Evolutionary conservation across 2,329 filamentous ascomycete species (phyloP).

Genomic region (Penicillium digitatum): DNA sequence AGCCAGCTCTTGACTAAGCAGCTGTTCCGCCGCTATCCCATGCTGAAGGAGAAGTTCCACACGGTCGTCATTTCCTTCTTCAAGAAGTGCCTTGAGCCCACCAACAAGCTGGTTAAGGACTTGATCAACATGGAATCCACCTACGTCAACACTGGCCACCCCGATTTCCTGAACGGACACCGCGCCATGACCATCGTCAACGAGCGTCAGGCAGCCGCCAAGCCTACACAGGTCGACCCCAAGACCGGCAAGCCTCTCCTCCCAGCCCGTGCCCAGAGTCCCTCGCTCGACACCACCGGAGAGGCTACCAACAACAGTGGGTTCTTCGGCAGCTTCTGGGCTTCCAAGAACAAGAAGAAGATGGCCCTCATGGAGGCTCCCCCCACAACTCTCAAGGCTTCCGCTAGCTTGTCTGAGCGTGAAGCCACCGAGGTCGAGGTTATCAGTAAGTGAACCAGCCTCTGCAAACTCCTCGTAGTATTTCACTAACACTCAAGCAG

Average conservation of each 20-base stretch:
- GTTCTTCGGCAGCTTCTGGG: constrained; percentile 98
- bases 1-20: constrained; percentile 83
- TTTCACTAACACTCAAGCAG: constrained; percentile 44
- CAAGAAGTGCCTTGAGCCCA: constrained; percentile 97
- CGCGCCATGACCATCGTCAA: constrained; percentile 97
- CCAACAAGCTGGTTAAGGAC: constrained; percentile 92
- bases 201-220: constrained; percentile 73
- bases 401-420: constrained; percentile 86
- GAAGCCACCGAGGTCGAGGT: constrained; percentile 96
- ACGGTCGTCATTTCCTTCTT: constrained; percentile 88
- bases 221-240: constrained; percentile 92
- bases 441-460: constrained; percentile 66
- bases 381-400: constrained; percentile 87
- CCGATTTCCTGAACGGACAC: constrained; percentile 95
- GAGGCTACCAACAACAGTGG: constrained; percentile 60
- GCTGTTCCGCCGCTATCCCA: constrained; percentile 88
- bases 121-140: constrained; percentile 92
- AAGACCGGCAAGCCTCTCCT: constrained; percentile 98
- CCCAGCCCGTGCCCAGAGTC: constrained; percentile 71
- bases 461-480: not conserved
- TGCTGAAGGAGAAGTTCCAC: constrained; percentile 95
- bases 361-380: constrained; percentile 99
- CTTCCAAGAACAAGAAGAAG: constrained; percentile 99
- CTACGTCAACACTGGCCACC: constrained; percentile 98
- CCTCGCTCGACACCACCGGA: constrained; percentile 60